Evolutionary conservation across 1,284 basidiomycete species (phyloP), one percentile per base, ranked within the genome.

Genomic region (Sporisorium reilianum): DNA sequence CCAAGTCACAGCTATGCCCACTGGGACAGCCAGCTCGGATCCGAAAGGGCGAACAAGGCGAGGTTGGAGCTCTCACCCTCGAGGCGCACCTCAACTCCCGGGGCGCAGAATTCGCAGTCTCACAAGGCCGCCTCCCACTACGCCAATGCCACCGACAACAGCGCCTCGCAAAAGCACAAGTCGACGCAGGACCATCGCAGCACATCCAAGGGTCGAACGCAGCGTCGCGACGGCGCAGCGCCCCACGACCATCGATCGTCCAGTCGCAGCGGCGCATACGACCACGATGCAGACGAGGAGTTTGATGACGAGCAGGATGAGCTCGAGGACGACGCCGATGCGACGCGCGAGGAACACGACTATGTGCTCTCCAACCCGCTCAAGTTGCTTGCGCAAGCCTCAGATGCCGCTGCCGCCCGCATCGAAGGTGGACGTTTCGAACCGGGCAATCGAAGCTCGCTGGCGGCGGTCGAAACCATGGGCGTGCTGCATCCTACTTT

Each of bases 281-380:
- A 76, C 8, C 69, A 49, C 20, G 79, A 80, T 26, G 66, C 71
- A 12, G 71, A 76, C 25, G 75, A 78, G 26, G 75, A 77, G 16
- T 59, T 62, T 22, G 74, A 71, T 5, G 76, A 74, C n/a, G 79
- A 79, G 45, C 72, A 78, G 62, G 75, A 76, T 49, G 79, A 77
- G 52, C 57, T 78, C 5, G 75, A 77, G 36, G 76, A 74, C 32
- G 79, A 71, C 11, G 66, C 67, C 2, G 71, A 74, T 34, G 74
- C 74, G 12, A 72, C 74, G 25, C 58, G 63, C 18, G 65, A 73
- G 32, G 69, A 78, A 36, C 67, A 78, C 32, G 73, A 70, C 34
- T 75, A 80, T 25, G 79, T 80, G 22, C 60, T 80, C 6, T 79
- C 77, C 28, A 79, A 75, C 25, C 79, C 79, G 36, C 75, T 80